Evolutionary conservation across 1,284 basidiomycete species (phyloP).

Genomic region (Apiotrichum domesticum): DNA sequence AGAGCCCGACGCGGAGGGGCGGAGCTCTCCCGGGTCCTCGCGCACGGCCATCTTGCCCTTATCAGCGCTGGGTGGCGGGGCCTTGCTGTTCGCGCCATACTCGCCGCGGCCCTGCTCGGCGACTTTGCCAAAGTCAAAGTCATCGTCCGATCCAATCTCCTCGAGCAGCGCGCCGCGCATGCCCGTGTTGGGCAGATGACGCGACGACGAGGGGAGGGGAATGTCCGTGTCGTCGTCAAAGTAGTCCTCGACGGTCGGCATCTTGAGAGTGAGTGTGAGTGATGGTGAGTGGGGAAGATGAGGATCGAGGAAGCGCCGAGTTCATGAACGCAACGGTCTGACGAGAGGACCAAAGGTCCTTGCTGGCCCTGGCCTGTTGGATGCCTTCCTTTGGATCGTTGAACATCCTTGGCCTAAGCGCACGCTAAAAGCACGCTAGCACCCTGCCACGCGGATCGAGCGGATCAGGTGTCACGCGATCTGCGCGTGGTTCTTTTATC

Average conservation of each 20-base stretch:
- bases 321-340: too few species aligned
- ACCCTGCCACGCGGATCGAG: too few species aligned
- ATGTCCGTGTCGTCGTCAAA: slow-evolving; percentile 89
- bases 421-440: too few species aligned
- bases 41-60: slow-evolving; percentile 33
- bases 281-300: not conserved
- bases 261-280: slow-evolving; percentile 12
- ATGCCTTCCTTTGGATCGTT: too few species aligned
- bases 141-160: slow-evolving; percentile 53
- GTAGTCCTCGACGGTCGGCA: slow-evolving; percentile 47
- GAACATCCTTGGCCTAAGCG: too few species aligned
- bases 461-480: too few species aligned
- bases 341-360: too few species aligned
- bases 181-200: slow-evolving; percentile 62
- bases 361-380: too few species aligned
- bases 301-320: too few species aligned
- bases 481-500: too few species aligned
- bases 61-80: slow-evolving; percentile 24
- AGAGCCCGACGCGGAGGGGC: slow-evolving; percentile 13
- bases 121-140: slow-evolving; percentile 49
- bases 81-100: slow-evolving; percentile 39
- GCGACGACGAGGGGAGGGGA: slow-evolving; percentile 49
- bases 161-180: slow-evolving; percentile 66
- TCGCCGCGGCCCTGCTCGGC: slow-evolving; percentile 46
- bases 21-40: slow-evolving; percentile 23